These are phyloP conservation scores for Penicillium samsonianum DNA, from an alignment of 495 filamentous ascomycete genomes.

Conservation along the genomic window DNA sequence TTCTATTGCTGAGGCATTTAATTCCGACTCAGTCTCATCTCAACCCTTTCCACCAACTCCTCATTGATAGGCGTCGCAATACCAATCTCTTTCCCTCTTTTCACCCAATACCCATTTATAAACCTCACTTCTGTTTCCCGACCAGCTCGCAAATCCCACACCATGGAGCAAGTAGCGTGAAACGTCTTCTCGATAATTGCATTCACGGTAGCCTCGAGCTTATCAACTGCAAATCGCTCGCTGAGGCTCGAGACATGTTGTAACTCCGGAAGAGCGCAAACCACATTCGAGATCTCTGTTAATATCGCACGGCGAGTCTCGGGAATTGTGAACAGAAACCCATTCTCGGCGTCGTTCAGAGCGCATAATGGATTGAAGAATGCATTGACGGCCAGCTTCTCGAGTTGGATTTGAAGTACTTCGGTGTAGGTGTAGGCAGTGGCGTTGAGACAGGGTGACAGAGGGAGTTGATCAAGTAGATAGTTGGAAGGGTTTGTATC, in stretches of 20 bases:
- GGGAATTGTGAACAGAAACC: constrained; percentile 54
- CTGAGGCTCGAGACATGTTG: too few species aligned
- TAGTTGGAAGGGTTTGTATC: too few species aligned
- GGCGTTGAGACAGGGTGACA: too few species aligned
- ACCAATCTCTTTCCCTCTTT: constrained; percentile 57
- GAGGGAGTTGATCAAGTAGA: too few species aligned
- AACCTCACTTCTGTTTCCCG: constrained; percentile 70
- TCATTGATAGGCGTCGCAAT: constrained; percentile 28
- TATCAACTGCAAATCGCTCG: too few species aligned
- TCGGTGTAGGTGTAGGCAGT: constrained; percentile 17
- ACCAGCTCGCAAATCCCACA: constrained; percentile 64
- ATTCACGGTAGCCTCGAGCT: constrained; percentile 14
- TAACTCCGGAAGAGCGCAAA: too few species aligned
- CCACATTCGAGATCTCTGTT: constrained; percentile 45
- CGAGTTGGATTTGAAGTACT: constrained; percentile 56
- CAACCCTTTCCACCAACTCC: constrained; percentile 11
- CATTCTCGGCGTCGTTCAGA: constrained; percentile 63
- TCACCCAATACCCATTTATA: constrained; percentile 72
- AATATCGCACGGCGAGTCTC: constrained; percentile 52
- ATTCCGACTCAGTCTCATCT: not conserved
- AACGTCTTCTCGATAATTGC: constrained; percentile 54
- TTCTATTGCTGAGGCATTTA: not conserved
- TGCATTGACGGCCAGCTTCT: constrained; percentile 70
- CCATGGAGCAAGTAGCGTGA: constrained; percentile 68
- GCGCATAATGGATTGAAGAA: constrained; percentile 74